Base-by-base conservation (phyloP, 768 basidiomycete genomes). In the Mycena belliarum region DNA sequence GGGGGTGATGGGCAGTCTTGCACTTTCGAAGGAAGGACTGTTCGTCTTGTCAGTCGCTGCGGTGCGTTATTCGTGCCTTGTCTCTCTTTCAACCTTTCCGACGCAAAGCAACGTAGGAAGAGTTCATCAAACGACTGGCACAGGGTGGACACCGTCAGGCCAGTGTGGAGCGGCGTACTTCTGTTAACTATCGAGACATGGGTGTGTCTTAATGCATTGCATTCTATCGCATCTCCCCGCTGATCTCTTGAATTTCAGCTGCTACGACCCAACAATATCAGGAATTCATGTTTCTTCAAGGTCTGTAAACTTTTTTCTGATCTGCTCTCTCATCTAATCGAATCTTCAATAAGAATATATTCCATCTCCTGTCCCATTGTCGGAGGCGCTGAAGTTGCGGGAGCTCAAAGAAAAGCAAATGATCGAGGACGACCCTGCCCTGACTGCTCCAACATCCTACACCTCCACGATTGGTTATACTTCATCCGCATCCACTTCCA, bases 1-100 rank as follows among this genome's bases (percentile, higher is more conserved):
- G 60, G 89, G 85, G 38, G 79, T 83, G 41, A 83, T 81, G 33
- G 81, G 82, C 4, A 81, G 78, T 57, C 75, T 91, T 65, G 82
- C 85, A 12, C 74, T 91, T 70, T 91, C 89, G 14, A 90, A 85
- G 64, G 89, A 91, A 67, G 89, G 85, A 1, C 72, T 86, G 8
- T 93, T 88, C 65, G 70, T 92, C 55, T 71, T 94, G 23, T 86
- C 90, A 11, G 74, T 88, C 58, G 91, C 91, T 46, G 87, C 92
- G 37, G 93, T 93, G 66, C 46, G 78, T 66, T 25, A 45, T 45
- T 44, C 49, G 46, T 44, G 35, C 15, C 18, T 38, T 38, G 7
- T 21, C 24, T 49, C 43, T 32, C 42, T 44, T 37, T 32, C 38
- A 29, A 42, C 46, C 49, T 55, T 47, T 56, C 45, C 25, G 61